Evolutionary conservation across 1,284 basidiomycete species (phyloP), one percentile per base, ranked within the genome.

Genomic region (Acaromyces ingoldii): DNA sequence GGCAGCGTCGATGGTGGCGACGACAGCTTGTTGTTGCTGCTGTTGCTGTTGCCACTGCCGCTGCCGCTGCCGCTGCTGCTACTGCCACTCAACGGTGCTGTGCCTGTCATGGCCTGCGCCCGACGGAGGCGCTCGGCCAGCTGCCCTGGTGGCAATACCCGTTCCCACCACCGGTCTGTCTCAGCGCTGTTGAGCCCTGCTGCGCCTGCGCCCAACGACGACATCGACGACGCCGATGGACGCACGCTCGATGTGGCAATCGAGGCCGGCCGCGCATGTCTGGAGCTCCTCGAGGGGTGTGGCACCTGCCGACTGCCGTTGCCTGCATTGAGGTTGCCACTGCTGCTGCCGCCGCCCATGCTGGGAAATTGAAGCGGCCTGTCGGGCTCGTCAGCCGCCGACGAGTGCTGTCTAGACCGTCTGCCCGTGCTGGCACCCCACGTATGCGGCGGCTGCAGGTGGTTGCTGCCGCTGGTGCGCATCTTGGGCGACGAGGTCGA

Each of bases 81-180:
- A 10, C 31, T 10, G 10, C 17, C 10, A 10, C 31, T 34, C 17
- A 17, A 10, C 31, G 10, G 31, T n/a, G 10, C 31, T 34, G 31
- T n/a, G 31, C 31, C 31, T 34, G 31, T 34, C 60, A 62, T n/a
- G 29, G 52, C 54, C 44, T 68, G 64, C 9, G 65, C 63, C 15
- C 58, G 61, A n/a, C 60, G 51, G 33, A 68, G 47, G 13, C 65
- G 58, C 37, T 68, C 63, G 6, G 61, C 61, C 6, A 68, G 57
- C 47, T 68, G 65, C 21, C 65, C 65, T 29, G 65, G 65, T 15
- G 65, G 65, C 25, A 68, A 40, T 10, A 68, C 58, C 30, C 63
- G 51, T 55, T 65, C 65, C 65, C 65, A 68, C 65, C 65, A 68
- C 33, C 65, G 40, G 19, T 51, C 39, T 40, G 26, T 3, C 7